Evolutionary conservation across 495 filamentous ascomycete genomes (phyloP), one percentile per base, ranked within the genome.

Genomic region (Rostrohypoxylon terebratum): DNA sequence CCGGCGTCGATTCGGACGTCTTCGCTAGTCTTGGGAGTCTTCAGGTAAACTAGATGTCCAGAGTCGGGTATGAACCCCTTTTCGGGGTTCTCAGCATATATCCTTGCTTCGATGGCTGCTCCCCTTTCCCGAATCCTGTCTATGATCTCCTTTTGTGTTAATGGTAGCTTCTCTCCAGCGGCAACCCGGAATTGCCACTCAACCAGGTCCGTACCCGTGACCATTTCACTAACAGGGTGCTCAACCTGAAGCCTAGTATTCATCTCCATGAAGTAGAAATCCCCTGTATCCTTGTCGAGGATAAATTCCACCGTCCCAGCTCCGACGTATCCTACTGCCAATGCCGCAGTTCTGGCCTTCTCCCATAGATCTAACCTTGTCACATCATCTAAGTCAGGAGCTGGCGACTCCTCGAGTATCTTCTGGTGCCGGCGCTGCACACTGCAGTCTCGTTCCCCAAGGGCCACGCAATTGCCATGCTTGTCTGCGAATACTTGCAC

Each of bases 191-290:
- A 90, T 80, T 99, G 96, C 96, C 96, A 98, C 68, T 93, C 89
- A 13, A 99, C 96, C 31, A 99, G 84, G 77, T 99, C 96, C 69
- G 94, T 92, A 14, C 94, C 95, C 13, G 94, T 98, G 33, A 98
- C 91, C 90, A 94, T 96, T 81, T 99, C 96, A 2, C 93, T 98
- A 20, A 98, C 96, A 8, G 96, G 96, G 73, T 99, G 96, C 80
- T 99, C 96, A 21, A 99, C 96, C 78, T 99, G 96, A 8, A 99
- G 85, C 58, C 96, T 87, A 0, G 96, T 98, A 81, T 99, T 99
- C 96, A 98, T 98, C 81, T 99, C 96, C 96, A 99, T 98, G 81
- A 99, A 99, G 84, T 93, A 99, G 81, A 98, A 98, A 48, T 94
- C 86, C 7, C 91, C 92, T 0, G 90, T 91, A 67, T 98, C 96